A percentile compares a stretch with the other conserved stretches of the same genome.
Evolutionary conservation across 176 grass and related monocot species (phyloP).

Genomic region (Cenchrus americanus): DNA sequence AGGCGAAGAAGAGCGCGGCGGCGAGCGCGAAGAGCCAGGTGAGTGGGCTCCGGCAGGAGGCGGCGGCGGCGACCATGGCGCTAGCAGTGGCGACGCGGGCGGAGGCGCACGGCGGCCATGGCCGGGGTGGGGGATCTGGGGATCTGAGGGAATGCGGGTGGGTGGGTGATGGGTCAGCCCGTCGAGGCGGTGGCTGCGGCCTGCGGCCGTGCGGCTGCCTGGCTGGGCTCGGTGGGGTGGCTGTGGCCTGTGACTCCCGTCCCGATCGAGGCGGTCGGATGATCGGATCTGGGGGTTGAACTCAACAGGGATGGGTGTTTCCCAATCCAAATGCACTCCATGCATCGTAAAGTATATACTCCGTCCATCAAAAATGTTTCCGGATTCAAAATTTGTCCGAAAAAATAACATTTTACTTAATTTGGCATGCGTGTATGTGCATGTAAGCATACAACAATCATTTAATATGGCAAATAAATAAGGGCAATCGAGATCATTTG

Average conservation of each 20-base stretch:
- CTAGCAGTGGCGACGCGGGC: constrained; percentile 11
- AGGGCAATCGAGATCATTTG: too few species aligned
- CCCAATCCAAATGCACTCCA: too few species aligned
- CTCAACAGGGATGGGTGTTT: not conserved
- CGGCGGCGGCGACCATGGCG: constrained; percentile 32
- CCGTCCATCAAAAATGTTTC: too few species aligned
- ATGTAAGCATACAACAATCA: too few species aligned
- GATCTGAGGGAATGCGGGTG: not conserved
- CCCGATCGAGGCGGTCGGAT: constrained; percentile 24
- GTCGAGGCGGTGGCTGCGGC: not conserved
- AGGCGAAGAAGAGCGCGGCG: constrained; percentile 58
- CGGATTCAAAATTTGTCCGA: too few species aligned
- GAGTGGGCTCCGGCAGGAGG: constrained; percentile 49
- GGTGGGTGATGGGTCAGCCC: not conserved
- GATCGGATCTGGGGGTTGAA: constrained; percentile 18
- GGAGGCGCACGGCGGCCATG: constrained; percentile 37
- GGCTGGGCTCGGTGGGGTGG: not conserved
- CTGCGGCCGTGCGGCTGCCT: not conserved
- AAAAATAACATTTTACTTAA: too few species aligned
- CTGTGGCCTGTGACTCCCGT: too few species aligned
- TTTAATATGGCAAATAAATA: too few species aligned
- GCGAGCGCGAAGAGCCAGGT: constrained; percentile 57
- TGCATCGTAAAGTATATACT: too few species aligned
- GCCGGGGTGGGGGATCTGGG: constrained; percentile 33
- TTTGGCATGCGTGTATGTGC: too few species aligned